Evolutionary conservation across 305 asterid species (phyloP).

Genomic region (Ilex paraguariensis): DNA sequence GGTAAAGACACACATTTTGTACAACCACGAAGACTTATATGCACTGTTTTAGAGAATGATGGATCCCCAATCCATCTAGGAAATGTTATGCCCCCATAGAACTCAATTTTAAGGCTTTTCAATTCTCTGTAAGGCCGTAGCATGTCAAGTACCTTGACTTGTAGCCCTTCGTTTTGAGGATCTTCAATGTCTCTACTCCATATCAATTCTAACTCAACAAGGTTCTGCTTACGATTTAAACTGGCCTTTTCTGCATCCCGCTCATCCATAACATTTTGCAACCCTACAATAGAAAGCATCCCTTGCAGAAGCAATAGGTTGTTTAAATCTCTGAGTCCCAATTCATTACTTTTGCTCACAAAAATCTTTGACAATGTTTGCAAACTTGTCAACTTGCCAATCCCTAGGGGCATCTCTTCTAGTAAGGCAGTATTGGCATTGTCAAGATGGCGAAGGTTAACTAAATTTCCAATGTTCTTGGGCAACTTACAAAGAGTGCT

Average conservation of each 20-base stretch:
- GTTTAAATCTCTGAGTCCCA: not conserved
- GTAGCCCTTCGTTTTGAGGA: not conserved
- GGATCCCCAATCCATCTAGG: not conserved
- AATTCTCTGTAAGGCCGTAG: no score
- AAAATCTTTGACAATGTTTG: no score
- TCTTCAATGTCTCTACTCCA: not conserved
- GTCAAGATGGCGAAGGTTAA: no score
- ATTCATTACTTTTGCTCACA: not conserved
- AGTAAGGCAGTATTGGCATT: no score
- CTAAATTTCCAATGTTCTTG: no score
- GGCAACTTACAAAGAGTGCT: not conserved
- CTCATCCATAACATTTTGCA: not conserved
- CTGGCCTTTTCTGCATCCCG: not conserved
- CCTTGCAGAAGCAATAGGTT: not conserved
- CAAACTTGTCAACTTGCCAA: not conserved
- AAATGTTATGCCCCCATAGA: not conserved
- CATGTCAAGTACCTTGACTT: no score
- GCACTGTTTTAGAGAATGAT: not conserved
- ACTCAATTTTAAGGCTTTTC: no score
- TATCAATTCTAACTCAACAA: not conserved
- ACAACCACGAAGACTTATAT: not conserved
- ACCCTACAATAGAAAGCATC: no score
- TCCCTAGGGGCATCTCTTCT: not conserved
- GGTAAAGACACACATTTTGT: not conserved
- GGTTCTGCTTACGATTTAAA: not conserved